phyloP scores from a whole-genome alignment of 768 basidiomycete genomes.

The Suillus alpinus region DNA sequence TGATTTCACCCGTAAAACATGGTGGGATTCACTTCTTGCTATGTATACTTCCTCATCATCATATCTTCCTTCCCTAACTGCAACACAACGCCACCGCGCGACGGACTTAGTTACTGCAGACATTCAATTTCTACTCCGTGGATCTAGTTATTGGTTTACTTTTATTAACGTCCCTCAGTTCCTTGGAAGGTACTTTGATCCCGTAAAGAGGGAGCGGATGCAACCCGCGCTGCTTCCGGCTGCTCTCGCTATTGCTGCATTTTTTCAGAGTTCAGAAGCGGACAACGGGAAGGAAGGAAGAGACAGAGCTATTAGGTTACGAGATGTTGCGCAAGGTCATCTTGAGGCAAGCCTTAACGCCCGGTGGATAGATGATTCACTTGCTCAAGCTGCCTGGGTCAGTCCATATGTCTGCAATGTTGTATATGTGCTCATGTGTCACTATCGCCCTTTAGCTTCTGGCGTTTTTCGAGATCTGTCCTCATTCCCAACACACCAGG shows the following conservation, averaged over 20 bases:
- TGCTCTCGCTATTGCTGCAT: slow-evolving; percentile 61
- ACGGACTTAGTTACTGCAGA: slow-evolving; percentile 49
- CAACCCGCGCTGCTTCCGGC: slow-evolving; percentile 68
- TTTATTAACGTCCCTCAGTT: slow-evolving; percentile 73
- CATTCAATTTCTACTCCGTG: slow-evolving; percentile 61
- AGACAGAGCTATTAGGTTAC: slow-evolving; percentile 53
- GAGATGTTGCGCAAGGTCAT: slow-evolving; percentile 67
- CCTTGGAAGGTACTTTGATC: slow-evolving; percentile 56
- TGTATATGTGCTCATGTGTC: slow-evolving; percentile 6
- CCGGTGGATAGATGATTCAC: slow-evolving; percentile 69
- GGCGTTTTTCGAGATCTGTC: slow-evolving; percentile 69
- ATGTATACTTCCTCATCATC: slow-evolving; percentile 44
- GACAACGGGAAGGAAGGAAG: slow-evolving; percentile 50
- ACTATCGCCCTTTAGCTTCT: slow-evolving; percentile 45
- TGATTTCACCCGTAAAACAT: slow-evolving; percentile 65
- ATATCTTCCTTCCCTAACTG: slow-evolving; percentile 33
- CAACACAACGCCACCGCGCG: slow-evolving; percentile 45
- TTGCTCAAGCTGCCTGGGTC: slow-evolving; percentile 79
- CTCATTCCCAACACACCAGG: slow-evolving; percentile 59
- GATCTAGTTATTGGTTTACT: slow-evolving; percentile 69
- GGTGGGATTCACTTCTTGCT: slow-evolving; percentile 73
- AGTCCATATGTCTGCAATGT: slow-evolving; percentile 14
- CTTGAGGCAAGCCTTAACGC: slow-evolving; percentile 70
- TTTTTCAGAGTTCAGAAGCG: slow-evolving; percentile 67
- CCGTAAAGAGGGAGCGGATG: slow-evolving; percentile 49